Percentiles rank a stretch among this genome's conserved stretches.
These are phyloP conservation scores for Paecilomyces fulvus DNA, from an alignment of 2,329 filamentous ascomycete genomes.

Conservation along the genomic window DNA sequence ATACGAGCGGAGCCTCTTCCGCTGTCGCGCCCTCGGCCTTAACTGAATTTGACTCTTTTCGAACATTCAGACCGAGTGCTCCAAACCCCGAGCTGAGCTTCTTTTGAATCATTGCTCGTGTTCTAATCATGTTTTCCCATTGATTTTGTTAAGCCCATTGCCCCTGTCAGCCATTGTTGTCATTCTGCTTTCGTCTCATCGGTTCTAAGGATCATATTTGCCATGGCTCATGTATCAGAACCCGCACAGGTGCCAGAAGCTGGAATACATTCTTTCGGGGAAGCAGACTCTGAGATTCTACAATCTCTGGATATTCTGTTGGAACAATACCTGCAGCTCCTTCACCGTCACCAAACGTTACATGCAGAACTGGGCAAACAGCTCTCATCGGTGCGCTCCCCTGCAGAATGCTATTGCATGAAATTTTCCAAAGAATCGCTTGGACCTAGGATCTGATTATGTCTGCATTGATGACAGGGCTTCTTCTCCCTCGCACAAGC, in stretches of 20 bases:
- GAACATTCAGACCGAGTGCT: background rate
- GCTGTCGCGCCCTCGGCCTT: constrained; percentile 6
- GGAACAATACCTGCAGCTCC: constrained; percentile 34
- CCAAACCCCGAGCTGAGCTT: background rate
- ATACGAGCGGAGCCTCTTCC: constrained; percentile 21
- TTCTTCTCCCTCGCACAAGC: constrained; percentile 42
- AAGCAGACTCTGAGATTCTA: constrained; percentile 17
- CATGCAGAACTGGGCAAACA: constrained; percentile 28
- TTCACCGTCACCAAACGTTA: constrained; percentile 35
- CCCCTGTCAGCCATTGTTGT: background rate
- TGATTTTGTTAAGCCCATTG: background rate
- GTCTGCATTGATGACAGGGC: constrained; percentile 22
- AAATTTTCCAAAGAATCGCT: background rate
- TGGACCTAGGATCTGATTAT: background rate
- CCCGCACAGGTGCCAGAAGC: constrained; percentile 21
- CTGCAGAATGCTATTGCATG: background rate
- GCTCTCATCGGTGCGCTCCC: constrained; percentile 30
- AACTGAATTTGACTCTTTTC: constrained; percentile 1
- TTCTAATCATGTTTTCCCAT: background rate
- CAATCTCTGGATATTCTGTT: constrained; percentile 32
- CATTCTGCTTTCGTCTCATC: background rate
- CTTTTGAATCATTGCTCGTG: background rate
- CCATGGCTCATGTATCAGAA: constrained; percentile 26
- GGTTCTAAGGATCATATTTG: background rate
- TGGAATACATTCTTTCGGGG: constrained; percentile 13